A percentile compares a stretch with the other conserved stretches of the same genome.
phyloP scores from a whole-genome alignment of 2,329 filamentous ascomycete genomes.

The Daldinia eschscholtzii region DNA sequence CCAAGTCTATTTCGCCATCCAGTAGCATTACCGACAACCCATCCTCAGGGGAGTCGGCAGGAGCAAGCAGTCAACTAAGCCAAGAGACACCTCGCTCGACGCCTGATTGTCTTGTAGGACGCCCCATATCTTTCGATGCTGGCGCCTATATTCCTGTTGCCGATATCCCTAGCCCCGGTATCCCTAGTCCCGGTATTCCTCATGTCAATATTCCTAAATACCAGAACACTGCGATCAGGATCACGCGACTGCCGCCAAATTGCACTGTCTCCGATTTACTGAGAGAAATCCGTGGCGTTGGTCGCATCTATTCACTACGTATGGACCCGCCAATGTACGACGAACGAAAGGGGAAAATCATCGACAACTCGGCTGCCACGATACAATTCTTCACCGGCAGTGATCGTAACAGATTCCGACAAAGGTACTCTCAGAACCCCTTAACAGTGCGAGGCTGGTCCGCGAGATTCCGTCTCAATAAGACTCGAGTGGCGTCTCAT shows the following conservation, averaged over 20 bases:
- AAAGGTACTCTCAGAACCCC: not conserved
- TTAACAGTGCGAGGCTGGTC: constrained; percentile 12
- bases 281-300: constrained; percentile 6
- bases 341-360: not conserved
- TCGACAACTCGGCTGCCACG: constrained; percentile 19
- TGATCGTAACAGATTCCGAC: constrained; percentile 10
- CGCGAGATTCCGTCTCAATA: constrained; percentile 1
- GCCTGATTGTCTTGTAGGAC: constrained; percentile 10
- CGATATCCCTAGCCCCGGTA: too few species aligned
- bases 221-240: constrained; percentile 24
- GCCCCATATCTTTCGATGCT: not conserved
- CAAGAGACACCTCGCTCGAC: not conserved
- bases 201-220: constrained; percentile 13
- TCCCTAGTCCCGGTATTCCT: too few species aligned
- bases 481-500: not conserved
- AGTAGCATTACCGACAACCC: not conserved
- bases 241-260: constrained; percentile 17
- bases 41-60: not conserved
- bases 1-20: too few species aligned
- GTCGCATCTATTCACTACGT: constrained; percentile 15
- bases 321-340: constrained; percentile 4
- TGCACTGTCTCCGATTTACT: constrained; percentile 16
- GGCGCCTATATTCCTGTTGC: not conserved
- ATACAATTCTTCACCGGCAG: constrained; percentile 19
- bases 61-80: not conserved